Evolutionary conservation across 208 protist genomes (phyloP).

Genomic region (Entamoeba histolytica): DNA sequence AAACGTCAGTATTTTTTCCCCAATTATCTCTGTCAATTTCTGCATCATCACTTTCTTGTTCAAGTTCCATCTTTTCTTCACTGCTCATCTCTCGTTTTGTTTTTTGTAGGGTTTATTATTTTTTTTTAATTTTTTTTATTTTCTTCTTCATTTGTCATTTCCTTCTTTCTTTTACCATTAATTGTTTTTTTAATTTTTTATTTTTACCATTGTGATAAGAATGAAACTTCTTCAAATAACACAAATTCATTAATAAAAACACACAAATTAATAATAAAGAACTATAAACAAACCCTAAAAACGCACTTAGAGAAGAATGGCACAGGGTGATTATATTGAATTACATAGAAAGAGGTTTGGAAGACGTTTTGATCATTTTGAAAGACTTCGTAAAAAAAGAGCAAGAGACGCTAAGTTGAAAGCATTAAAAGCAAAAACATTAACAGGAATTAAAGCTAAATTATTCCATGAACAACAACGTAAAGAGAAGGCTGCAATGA

Average conservation of each 20-base stretch:
- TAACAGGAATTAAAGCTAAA: constrained; percentile 90
- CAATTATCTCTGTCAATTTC: background rate
- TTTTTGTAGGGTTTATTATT: background rate
- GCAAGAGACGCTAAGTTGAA: constrained; percentile 70
- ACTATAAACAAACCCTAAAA: no score
- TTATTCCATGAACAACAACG: constrained; percentile 84
- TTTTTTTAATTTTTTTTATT: background rate
- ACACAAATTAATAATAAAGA: no score
- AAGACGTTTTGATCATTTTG: constrained; percentile 77
- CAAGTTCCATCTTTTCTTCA: background rate
- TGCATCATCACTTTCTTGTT: background rate
- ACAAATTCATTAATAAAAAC: no score
- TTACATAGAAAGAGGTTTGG: constrained; percentile 84
- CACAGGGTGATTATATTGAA: constrained; percentile 97
- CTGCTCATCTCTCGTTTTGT: background rate
- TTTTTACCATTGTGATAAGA: no score
- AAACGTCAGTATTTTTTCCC: background rate
- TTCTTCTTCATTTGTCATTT: background rate
- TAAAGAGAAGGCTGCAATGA: constrained; percentile 93
- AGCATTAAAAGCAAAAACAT: constrained; percentile 66
- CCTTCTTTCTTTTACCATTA: background rate
- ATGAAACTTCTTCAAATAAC: no score
- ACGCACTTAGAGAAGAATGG: constrained; percentile 40
- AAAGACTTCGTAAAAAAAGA: constrained; percentile 81
- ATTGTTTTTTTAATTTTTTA: no score